phyloP scores from a whole-genome alignment of 768 basidiomycete genomes.

The Chalciporus pseudorubinellus region DNA sequence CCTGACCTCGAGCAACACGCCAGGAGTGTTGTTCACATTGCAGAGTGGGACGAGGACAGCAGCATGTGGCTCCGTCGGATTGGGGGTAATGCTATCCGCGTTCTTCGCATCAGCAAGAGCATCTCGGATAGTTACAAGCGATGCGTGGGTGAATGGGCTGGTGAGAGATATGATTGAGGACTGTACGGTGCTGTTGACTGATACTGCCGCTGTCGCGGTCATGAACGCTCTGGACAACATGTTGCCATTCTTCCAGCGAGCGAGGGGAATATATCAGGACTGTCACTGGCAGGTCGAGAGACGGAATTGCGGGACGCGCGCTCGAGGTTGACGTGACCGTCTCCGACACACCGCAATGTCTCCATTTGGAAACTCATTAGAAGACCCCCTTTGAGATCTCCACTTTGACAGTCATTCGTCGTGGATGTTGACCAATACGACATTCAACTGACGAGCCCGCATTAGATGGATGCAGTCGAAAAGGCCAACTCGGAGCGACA shows the following conservation, averaged over 20 bases:
- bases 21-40: conserved; percentile 64
- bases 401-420: neutral
- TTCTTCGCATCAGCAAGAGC: conserved; percentile 21
- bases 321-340: too few species aligned
- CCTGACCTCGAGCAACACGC: conserved; percentile 73
- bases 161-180: conserved; percentile 32
- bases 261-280: neutral
- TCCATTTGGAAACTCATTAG: conserved; percentile 4
- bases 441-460: neutral
- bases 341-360: neutral
- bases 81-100: conserved; percentile 16
- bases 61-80: conserved; percentile 45
- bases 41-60: conserved; percentile 77
- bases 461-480: conserved; percentile 75
- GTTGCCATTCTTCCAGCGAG: conserved; percentile 16
- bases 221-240: conserved; percentile 30
- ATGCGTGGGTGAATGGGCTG: conserved; percentile 35
- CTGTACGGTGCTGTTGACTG: neutral
- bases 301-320: neutral
- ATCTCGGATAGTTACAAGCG: conserved; percentile 32
- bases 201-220: conserved; percentile 7
- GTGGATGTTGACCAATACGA: too few species aligned
- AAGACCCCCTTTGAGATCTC: neutral
- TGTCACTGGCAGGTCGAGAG: neutral
- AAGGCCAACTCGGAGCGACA: conserved; percentile 72